A percentile compares a stretch with the other conserved stretches of the same genome.
These are phyloP conservation scores for Umbelopsis ramanniana DNA, from an alignment of 192 early-diverging fungal genomes.

Conservation along the genomic window DNA sequence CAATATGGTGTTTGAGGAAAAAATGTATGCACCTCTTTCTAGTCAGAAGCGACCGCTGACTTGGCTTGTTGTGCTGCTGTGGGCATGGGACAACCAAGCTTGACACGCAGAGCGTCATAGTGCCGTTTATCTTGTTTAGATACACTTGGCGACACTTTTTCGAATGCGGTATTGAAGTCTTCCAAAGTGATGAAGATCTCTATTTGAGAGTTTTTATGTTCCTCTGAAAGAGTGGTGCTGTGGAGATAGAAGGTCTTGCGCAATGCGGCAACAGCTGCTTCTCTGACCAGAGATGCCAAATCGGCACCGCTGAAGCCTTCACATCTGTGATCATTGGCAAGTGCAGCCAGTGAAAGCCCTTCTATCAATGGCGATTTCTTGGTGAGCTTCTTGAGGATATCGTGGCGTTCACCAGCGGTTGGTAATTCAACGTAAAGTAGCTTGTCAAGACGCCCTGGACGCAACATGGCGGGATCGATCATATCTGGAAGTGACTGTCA, in stretches of 20 bases:
- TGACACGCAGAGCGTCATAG: conserved; percentile 49
- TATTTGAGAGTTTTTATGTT: conserved; percentile 19
- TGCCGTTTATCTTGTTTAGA: conserved; percentile 54
- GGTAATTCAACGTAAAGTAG: conserved; percentile 98
- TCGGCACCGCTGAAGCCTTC: conserved; percentile 79
- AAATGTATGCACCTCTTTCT: background rate
- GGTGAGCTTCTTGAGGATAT: conserved; percentile 84
- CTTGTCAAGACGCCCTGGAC: conserved; percentile 95
- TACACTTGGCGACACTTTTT: conserved; percentile 82
- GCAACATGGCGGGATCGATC: conserved; percentile 97
- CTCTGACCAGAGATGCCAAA: conserved; percentile 74
- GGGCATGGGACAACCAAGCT: conserved; percentile 46
- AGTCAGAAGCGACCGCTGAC: background rate
- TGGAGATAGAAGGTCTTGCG: conserved; percentile 59
- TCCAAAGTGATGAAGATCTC: conserved; percentile 57
- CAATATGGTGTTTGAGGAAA: background rate
- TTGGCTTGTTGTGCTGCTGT: background rate
- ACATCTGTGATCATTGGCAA: conserved; percentile 70
- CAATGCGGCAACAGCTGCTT: conserved; percentile 84
- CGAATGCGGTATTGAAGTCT: conserved; percentile 85
- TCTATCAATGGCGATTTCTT: conserved; percentile 75
- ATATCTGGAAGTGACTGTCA: conserved; percentile 23
- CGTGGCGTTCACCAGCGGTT: conserved; percentile 72
- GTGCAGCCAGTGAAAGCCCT: conserved; percentile 56
- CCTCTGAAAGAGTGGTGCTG: conserved; percentile 32